Base-by-base conservation (phyloP, 2,329 filamentous ascomycete species). In the Beauveria pseudobassiana region DNA sequence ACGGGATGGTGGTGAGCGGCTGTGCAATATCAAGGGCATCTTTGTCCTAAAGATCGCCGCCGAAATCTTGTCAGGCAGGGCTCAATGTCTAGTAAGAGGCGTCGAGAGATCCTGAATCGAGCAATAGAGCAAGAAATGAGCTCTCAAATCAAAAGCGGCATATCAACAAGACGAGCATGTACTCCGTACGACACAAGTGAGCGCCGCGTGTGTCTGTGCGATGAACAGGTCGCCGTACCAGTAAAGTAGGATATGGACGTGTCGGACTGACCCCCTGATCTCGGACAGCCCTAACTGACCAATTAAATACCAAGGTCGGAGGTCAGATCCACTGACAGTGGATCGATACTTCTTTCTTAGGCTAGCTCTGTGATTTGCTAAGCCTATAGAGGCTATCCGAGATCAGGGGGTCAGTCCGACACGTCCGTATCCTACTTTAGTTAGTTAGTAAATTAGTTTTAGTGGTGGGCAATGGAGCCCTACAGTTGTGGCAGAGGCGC, bases 401-500 rank as follows among this genome's bases (percentile, higher is more conserved):
- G n/a, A n/a, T n/a, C n/a, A n/a, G n/a, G n/a, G n/a, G n/a, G n/a
- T n/a, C n/a, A n/a, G n/a, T n/a, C n/a, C n/a, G n/a, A n/a, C n/a
- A n/a, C n/a, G n/a, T n/a, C n/a, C n/a, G n/a, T n/a, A n/a, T n/a
- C n/a, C n/a, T n/a, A n/a, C n/a, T n/a, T n/a, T n/a, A n/a, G n/a
- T n/a, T n/a, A 34, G 34, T 38, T 38, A 38, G 34, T 38, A 2
- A 34, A 12, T 38, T 38, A 38, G 34, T 38, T 38, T 45, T 26
- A 28, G 38, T 45, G 46, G 20, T 43, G 34, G 48, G 34, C 12
- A 5, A 60, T 60, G 49, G 57, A 60, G 49, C 56, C 56, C 16
- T 59, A 38, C 56, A 59, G 56, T 51, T 59, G 56, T 51, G 46
- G 56, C 46, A 51, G 30, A 48, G 6, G 56, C 56, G 56, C 56